A percentile compares a stretch with the other conserved stretches of the same genome.
Evolutionary conservation across 148 eudicot genomes (phyloP).

Genomic region (Persicaria tinctoria): DNA sequence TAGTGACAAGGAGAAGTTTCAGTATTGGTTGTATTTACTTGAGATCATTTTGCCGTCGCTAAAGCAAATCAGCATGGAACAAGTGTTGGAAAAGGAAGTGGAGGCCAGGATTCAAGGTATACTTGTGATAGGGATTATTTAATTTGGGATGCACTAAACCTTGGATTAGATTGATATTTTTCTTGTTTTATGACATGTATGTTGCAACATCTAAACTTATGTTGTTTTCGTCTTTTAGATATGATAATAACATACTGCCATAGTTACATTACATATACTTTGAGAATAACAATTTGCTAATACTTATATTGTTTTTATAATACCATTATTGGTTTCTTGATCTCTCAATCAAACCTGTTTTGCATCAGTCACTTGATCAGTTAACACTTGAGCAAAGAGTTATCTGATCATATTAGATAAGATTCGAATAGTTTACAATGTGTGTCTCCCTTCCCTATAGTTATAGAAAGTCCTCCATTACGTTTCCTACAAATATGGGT

Average conservation of each 20-base stretch:
- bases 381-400: neutral
- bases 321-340: neutral
- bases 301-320: neutral
- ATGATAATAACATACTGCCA: neutral
- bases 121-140: neutral
- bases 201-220: neutral
- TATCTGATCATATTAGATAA: neutral
- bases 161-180: neutral
- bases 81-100: constrained; percentile 38
- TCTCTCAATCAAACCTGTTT: neutral
- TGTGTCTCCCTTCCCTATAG: neutral
- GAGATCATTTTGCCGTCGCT: constrained; percentile 34
- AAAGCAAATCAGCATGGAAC: constrained; percentile 46
- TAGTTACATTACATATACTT: neutral
- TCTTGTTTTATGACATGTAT: neutral
- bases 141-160: neutral
- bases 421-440: neutral
- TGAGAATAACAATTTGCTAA: neutral
- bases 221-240: neutral
- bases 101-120: constrained; percentile 68
- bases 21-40: constrained; percentile 28
- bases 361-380: neutral
- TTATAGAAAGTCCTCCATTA: neutral
- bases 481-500: neutral
- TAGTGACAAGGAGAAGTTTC: constrained; percentile 23